phyloP scores from a whole-genome alignment of 2,329 filamentous ascomycete genomes.

The Scedosporium dehoogii region DNA sequence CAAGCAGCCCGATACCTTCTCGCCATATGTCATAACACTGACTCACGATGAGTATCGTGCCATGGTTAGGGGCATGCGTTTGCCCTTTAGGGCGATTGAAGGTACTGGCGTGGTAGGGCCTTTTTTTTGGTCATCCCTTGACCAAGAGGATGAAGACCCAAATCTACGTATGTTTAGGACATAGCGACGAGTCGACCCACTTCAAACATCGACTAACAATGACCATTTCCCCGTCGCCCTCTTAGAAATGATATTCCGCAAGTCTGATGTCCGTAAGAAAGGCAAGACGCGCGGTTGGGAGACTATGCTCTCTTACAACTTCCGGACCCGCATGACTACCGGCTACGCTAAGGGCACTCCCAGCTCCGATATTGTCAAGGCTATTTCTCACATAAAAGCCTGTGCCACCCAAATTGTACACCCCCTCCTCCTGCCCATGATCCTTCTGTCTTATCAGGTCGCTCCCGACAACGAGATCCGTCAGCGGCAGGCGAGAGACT shows the following conservation, averaged over 20 bases:
- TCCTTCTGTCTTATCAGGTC: constrained; percentile 50
- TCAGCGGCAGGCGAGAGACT: constrained; percentile 53
- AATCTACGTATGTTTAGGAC: constrained; percentile 40
- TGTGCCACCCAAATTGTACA: constrained; percentile 42
- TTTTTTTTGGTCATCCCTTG: constrained; percentile 51
- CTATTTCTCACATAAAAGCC: constrained; percentile 38
- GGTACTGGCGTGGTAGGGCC: constrained; percentile 49
- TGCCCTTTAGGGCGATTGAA: constrained; percentile 50
- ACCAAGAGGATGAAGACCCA: constrained; percentile 45
- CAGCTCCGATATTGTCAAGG: constrained; percentile 40
- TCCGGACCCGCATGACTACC: constrained; percentile 44
- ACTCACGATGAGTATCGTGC: constrained; percentile 36
- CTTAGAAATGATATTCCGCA: constrained; percentile 51
- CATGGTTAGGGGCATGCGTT: constrained; percentile 44
- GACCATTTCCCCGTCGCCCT: background rate
- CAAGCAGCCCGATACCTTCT: constrained; percentile 47
- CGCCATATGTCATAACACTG: constrained; percentile 43
- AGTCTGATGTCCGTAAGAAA: constrained; percentile 57
- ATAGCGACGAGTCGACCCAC: background rate
- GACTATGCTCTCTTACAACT: constrained; percentile 49
- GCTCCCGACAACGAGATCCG: constrained; percentile 46
- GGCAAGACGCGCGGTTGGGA: constrained; percentile 55
- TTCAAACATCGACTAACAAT: background rate
- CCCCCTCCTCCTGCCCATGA: constrained; percentile 46
- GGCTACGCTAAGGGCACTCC: constrained; percentile 53